Percentiles rank a stretch among this genome's conserved stretches.
Evolutionary conservation across 352 stramenopile species (phyloP).

Genomic region (Thraustotheca clavata): DNA sequence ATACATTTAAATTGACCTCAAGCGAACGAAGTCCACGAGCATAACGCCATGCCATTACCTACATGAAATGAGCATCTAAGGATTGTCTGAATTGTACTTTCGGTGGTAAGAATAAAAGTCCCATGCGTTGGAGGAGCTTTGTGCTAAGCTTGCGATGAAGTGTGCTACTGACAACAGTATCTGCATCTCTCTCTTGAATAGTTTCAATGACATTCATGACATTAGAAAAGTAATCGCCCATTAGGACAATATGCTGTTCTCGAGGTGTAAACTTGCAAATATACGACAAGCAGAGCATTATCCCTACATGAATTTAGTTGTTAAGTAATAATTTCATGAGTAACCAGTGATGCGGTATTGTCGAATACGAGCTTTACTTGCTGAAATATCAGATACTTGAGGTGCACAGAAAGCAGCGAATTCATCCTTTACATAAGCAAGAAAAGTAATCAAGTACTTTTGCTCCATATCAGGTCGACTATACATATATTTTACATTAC

Average conservation of each 20-base stretch:
- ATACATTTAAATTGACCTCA: conserved; percentile 83
- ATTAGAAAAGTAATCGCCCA: conserved; percentile 59
- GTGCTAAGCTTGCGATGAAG: conserved; percentile 92
- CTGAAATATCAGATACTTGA: neutral
- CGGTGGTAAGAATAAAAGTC: conserved; percentile 91
- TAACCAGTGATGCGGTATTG: conserved; percentile 66
- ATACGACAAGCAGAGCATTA: conserved; percentile 72
- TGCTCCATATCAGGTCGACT: conserved; percentile 92
- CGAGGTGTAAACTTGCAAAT: conserved; percentile 71
- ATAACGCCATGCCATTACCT: conserved; percentile 94
- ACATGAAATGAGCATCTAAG: neutral
- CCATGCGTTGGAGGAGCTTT: conserved; percentile 95
- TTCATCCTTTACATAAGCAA: conserved; percentile 78
- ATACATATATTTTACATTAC: neutral
- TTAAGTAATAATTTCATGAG: neutral
- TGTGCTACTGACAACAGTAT: conserved; percentile 44
- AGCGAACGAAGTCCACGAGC: conserved; percentile 88
- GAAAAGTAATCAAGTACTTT: conserved; percentile 84
- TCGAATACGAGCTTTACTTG: conserved; percentile 30
- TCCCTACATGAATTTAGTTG: conserved; percentile 20
- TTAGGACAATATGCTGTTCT: conserved; percentile 57
- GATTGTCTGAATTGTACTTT: conserved; percentile 26
- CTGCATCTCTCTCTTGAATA: conserved; percentile 45
- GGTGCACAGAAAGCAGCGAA: conserved; percentile 27
- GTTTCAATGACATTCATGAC: conserved; percentile 62